Evolutionary conservation across 2,329 filamentous ascomycete genomes (phyloP).

Genomic region (Cladosporium sphaerospermum): DNA sequence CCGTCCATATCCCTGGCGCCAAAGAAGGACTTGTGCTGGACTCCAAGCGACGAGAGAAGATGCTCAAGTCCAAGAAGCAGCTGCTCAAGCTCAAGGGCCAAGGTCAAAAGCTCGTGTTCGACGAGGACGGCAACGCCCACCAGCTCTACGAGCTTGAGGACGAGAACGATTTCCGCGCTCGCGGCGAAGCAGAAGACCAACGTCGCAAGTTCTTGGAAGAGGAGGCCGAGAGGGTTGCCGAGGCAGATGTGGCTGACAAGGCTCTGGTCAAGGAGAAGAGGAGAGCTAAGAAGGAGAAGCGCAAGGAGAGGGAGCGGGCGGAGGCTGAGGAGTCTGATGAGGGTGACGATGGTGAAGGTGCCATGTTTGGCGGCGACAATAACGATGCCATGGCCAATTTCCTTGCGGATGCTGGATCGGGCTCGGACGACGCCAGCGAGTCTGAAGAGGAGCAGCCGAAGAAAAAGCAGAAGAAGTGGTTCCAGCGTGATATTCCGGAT

Average conservation of each 20-base stretch:
- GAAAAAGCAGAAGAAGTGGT: conserved; percentile 74
- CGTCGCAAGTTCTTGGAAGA: conserved; percentile 69
- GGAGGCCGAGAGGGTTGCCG: conserved; percentile 64
- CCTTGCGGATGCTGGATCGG: conserved; percentile 29
- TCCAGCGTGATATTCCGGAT: conserved; percentile 58
- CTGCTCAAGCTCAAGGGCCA: conserved; percentile 85
- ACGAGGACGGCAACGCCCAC: conserved; percentile 83
- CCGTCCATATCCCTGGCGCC: conserved; percentile 60
- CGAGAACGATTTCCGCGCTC: conserved; percentile 70
- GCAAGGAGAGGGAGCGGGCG: conserved; percentile 59
- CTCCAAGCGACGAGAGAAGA: conserved; percentile 89
- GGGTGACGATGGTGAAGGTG: conserved; percentile 20
- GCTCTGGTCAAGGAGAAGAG: conserved; percentile 69
- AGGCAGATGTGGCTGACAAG: conserved; percentile 80
- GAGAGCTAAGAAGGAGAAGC: conserved; percentile 67
- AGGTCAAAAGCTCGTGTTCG: conserved; percentile 79
- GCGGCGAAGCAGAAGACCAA: conserved; percentile 70
- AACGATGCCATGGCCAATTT: conserved; percentile 40
- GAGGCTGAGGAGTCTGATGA: conserved; percentile 20
- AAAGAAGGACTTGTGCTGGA: conserved; percentile 73
- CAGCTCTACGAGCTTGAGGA: conserved; percentile 82
- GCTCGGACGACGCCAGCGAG: conserved; percentile 32
- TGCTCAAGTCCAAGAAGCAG: conserved; percentile 91
- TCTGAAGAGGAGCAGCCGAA: conserved; percentile 39
- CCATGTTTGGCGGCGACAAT: conserved; percentile 19